Percentiles rank a stretch among this genome's conserved stretches.
Conservation (phyloP, 2,329 filamentous ascomycete genomes). For the Clathrospora elynae region DNA sequence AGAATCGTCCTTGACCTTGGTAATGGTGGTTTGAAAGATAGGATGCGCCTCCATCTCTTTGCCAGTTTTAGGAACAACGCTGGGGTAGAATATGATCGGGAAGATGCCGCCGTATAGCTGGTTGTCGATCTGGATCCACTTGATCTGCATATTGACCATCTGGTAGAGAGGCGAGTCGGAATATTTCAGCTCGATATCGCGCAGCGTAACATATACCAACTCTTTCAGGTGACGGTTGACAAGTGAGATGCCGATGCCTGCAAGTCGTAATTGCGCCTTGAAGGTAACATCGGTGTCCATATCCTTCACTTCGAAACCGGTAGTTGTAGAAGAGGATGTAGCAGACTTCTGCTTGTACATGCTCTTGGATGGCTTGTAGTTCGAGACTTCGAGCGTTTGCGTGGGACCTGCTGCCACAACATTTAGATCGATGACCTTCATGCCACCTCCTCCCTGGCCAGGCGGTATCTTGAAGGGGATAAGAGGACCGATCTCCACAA, state of each 20-base stretch:
- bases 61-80: conserved; percentile 94
- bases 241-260: conserved; percentile 89
- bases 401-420: conserved; percentile 95
- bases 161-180: conserved; percentile 93
- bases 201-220: conserved; percentile 88
- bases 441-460: conserved; percentile 63
- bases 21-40: conserved; percentile 88
- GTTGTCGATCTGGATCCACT: conserved; percentile 99
- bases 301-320: conserved; percentile 92
- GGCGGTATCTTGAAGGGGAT: conserved; percentile 88
- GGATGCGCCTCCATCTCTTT: conserved; percentile 96
- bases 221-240: conserved; percentile 92
- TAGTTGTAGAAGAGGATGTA: conserved; percentile 63
- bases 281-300: conserved; percentile 87
- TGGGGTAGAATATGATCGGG: conserved; percentile 94
- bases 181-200: conserved; percentile 88
- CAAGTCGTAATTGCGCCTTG: conserved; percentile 83
- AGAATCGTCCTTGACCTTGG: conserved; percentile 95
- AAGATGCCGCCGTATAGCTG: conserved; percentile 98
- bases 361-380: conserved; percentile 91
- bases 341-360: conserved; percentile 74
- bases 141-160: conserved; percentile 85
- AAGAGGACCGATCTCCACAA: conserved; percentile 94
- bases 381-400: conserved; percentile 90
- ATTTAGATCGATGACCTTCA: conserved; percentile 95